Evolutionary conservation across 139 green algal genomes (phyloP).

Genomic region (Zygnema circumcarinatum): DNA sequence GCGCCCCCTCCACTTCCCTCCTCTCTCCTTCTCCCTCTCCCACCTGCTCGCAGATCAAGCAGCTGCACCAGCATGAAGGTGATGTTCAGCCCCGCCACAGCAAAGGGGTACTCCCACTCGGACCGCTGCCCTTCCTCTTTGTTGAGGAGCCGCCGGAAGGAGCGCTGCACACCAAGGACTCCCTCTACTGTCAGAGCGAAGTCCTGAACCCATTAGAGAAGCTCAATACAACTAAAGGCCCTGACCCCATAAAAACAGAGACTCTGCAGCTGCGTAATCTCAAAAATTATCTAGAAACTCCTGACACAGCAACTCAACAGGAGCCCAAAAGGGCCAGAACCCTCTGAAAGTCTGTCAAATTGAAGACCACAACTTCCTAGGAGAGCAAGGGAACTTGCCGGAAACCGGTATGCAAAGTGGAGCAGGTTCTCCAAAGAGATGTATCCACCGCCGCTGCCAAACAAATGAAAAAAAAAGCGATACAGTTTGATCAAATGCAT

Average conservation of each 20-base stretch:
- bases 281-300: background rate
- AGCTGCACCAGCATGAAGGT: constrained; percentile 75
- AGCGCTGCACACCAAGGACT: constrained; percentile 12
- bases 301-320: too few species aligned
- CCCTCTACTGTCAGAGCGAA: background rate
- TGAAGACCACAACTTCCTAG: too few species aligned
- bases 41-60: constrained; percentile 65
- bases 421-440: constrained; percentile 82
- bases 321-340: too few species aligned
- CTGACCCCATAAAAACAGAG: background rate
- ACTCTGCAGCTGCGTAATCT: background rate
- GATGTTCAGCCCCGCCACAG: constrained; percentile 85
- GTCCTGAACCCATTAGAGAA: background rate
- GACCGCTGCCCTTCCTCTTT: constrained; percentile 72
- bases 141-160: constrained; percentile 68
- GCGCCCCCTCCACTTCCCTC: background rate
- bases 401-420: constrained; percentile 69
- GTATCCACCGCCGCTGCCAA: constrained; percentile 71
- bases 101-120: constrained; percentile 90
- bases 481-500: too few species aligned
- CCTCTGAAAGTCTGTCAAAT: too few species aligned
- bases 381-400: constrained; percentile 11
- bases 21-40: background rate
- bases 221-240: background rate
- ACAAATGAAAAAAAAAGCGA: background rate